Evolutionary conservation across 1,284 basidiomycete species (phyloP).

Genomic region (Entoloma clypeatum): DNA sequence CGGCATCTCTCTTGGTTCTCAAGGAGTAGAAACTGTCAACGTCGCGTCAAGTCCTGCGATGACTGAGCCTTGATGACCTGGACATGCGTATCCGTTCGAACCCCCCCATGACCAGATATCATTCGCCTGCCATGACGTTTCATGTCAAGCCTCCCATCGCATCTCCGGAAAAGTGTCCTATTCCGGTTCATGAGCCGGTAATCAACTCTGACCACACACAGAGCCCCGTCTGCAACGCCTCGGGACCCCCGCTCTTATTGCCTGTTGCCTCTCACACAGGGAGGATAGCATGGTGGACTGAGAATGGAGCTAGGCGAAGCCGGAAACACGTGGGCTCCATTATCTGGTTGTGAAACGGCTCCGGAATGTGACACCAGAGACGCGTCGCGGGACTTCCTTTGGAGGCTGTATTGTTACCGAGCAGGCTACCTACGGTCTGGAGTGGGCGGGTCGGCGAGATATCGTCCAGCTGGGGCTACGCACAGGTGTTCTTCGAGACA

Average conservation of each 20-base stretch:
- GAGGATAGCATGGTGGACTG: conserved; percentile 31
- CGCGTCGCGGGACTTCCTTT: conserved; percentile 39
- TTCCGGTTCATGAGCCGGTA: conserved; percentile 16
- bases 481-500: conserved; percentile 31
- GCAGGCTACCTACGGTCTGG: conserved; percentile 32
- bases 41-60: conserved; percentile 17
- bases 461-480: conserved; percentile 32
- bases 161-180: conserved; percentile 44
- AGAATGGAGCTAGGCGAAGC: conserved; percentile 37
- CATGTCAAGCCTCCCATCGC: conserved; percentile 32
- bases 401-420: conserved; percentile 25
- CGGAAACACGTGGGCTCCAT: conserved; percentile 42
- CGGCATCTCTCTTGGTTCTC: conserved; percentile 19
- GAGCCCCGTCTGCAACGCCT: conserved; percentile 43
- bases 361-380: conserved; percentile 39
- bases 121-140: conserved; percentile 35
- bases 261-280: conserved; percentile 19
- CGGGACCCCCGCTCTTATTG: conserved; percentile 37
- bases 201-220: conserved; percentile 30
- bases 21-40: conserved; percentile 27
- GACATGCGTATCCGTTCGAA: conserved; percentile 8
- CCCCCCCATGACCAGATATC: conserved; percentile 9
- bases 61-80: conserved; percentile 18
- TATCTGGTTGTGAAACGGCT: conserved; percentile 16
- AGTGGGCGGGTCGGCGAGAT: conserved; percentile 12